Evolutionary conservation across 2,329 filamentous ascomycete species (phyloP).

Genomic region (Fusarium cicatricum): DNA sequence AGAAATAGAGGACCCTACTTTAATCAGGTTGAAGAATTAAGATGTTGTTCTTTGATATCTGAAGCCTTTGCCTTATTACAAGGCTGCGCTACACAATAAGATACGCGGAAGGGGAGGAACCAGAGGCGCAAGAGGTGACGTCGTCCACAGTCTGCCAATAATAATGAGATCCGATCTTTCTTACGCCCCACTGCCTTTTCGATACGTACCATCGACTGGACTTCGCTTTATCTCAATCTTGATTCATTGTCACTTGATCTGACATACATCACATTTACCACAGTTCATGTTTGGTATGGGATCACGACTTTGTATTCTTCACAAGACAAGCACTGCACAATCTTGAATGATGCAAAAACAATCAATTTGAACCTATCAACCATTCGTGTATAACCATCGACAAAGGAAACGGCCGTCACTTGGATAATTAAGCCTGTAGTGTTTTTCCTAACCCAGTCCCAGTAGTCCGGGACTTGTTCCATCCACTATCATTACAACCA

Average conservation of each 20-base stretch:
- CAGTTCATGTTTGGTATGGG: too few species aligned
- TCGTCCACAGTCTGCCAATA: conserved; percentile 21
- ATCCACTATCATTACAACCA: conserved; percentile 28
- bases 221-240: too few species aligned
- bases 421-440: conserved; percentile 20
- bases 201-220: not conserved
- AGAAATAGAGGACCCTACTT: not conserved
- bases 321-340: not conserved
- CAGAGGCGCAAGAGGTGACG: conserved; percentile 22
- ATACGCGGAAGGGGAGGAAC: too few species aligned
- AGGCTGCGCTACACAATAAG: too few species aligned
- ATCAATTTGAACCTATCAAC: conserved; percentile 34
- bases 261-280: too few species aligned
- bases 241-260: too few species aligned
- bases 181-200: too few species aligned
- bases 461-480: conserved; percentile 16
- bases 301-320: too few species aligned
- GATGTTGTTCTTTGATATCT: too few species aligned
- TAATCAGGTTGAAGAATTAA: too few species aligned
- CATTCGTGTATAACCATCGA: conserved; percentile 23
- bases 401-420: conserved; percentile 31
- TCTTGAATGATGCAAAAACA: not conserved
- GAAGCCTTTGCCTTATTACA: not conserved
- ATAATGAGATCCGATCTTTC: conserved; percentile 18
- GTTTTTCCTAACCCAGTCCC: conserved; percentile 21